A percentile compares a stretch with the other conserved stretches of the same genome.
Evolutionary conservation across 2,329 filamentous ascomycete species (phyloP).

Genomic region (Neonectria neomacrospora): DNA sequence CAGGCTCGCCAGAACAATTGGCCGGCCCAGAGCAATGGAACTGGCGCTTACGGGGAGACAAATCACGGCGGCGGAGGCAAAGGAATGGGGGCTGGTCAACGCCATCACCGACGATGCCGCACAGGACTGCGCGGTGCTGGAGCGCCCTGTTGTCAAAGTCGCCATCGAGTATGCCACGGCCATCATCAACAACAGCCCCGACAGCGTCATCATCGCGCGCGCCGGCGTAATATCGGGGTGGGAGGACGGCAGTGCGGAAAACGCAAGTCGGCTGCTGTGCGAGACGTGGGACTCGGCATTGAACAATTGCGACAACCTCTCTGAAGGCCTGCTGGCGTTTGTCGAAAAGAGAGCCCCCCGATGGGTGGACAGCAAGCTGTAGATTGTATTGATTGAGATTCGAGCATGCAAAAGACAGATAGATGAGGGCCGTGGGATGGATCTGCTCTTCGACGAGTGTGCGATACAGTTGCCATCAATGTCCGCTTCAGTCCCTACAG

Average conservation of each 20-base stretch:
- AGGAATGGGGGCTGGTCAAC: constrained; percentile 75
- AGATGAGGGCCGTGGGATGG: too few species aligned
- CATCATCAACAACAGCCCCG: constrained; percentile 75
- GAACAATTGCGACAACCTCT: constrained; percentile 73
- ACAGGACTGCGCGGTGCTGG: constrained; percentile 44
- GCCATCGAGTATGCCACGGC: constrained; percentile 68
- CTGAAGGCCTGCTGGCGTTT: constrained; percentile 77
- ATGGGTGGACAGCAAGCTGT: constrained; percentile 71
- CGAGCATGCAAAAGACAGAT: too few species aligned
- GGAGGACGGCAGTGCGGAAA: constrained; percentile 72
- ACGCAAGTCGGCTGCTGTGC: constrained; percentile 63
- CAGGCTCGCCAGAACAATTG: constrained; percentile 72
- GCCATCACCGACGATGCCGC: constrained; percentile 59
- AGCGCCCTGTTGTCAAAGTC: constrained; percentile 58
- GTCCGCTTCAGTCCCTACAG: too few species aligned
- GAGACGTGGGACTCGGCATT: constrained; percentile 65
- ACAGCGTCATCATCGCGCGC: constrained; percentile 75
- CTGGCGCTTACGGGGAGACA: constrained; percentile 71
- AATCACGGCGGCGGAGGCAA: constrained; percentile 67
- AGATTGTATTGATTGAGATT: not conserved
- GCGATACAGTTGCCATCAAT: too few species aligned
- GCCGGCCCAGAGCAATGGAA: constrained; percentile 73
- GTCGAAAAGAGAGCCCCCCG: constrained; percentile 75
- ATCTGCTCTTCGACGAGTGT: too few species aligned
- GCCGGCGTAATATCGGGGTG: constrained; percentile 76